Conservation (phyloP, 805 yeast genomes). For the Spathaspora sp. region DNA sequence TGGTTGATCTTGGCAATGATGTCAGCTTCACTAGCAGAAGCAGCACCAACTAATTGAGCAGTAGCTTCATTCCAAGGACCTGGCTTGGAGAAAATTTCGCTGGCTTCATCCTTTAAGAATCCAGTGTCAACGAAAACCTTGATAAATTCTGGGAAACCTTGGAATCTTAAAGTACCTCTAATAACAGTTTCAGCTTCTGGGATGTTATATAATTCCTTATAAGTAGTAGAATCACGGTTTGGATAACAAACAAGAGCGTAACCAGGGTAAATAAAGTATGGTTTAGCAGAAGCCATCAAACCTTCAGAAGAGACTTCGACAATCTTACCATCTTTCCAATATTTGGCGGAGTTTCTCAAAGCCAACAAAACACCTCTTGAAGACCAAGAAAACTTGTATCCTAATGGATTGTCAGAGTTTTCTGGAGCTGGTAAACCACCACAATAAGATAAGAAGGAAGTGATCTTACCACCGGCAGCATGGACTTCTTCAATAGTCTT, state of each 20-base stretch:
- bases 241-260: constrained; percentile 94
- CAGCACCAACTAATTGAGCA: constrained; percentile 69
- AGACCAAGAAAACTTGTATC: constrained; percentile 99
- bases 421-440: constrained; percentile 99
- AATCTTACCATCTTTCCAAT: constrained; percentile 80
- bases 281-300: constrained; percentile 91
- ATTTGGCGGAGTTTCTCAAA: constrained; percentile 87
- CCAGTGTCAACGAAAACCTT: constrained; percentile 94
- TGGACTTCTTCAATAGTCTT: constrained; percentile 98
- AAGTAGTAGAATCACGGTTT: constrained; percentile 94
- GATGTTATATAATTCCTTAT: constrained; percentile 85
- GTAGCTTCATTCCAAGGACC: constrained; percentile 88
- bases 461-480: constrained; percentile 84
- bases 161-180: constrained; percentile 96
- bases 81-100: constrained; percentile 51
- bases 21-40: constrained; percentile 67
- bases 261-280: constrained; percentile 94
- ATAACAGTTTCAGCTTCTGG: constrained; percentile 97
- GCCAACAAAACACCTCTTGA: constrained; percentile 97
- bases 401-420: constrained; percentile 94
- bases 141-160: constrained; percentile 98
- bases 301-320: constrained; percentile 82
- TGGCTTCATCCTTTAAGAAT: constrained; percentile 75
- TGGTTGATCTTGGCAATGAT: constrained; percentile 70
- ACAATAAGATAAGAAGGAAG: constrained; percentile 92